Evolutionary conservation across 768 basidiomycete species (phyloP), one percentile per base, ranked within the genome.

Genomic region (Russula abietina): DNA sequence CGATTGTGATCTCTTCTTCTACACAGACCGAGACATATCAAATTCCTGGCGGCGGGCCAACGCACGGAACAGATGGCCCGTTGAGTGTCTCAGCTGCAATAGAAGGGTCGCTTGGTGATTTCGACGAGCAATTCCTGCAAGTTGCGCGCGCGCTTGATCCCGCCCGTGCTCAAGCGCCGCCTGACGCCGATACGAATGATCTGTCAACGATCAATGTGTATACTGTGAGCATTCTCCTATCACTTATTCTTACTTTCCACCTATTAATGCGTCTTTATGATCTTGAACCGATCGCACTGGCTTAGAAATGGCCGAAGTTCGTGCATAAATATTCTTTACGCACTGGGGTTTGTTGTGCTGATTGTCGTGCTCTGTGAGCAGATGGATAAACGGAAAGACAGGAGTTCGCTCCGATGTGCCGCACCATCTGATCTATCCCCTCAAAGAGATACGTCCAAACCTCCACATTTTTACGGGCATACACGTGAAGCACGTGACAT

Each of bases 361-460:
- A 55, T 28, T n/a, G 45, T 10, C 7, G 8, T 52, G 7, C 14
- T 36, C 12, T 24, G n/a, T 65, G 52, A 46, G 10, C 45, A 89
- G 86, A 67, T 88, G 82, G 68, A 75, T 88, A 19, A 75, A 82
- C 61, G 71, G 68, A 2, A 70, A 72, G 19, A 82, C 78, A 2
- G 86, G 86, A 28, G 75, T 66, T 49, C 80, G 86, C 24, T 85
- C 84, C 0, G 85, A 87, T 67, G 68, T 79, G 0, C 76, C 86
- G 7, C 79, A 78, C 19, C 36, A 71, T 52, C 75, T 74, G 59
- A 53, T 80, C 2, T 80, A 78, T 53, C 65, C 65, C 1, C 57
- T 66, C 33, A 73, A 74, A 14, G 69, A 73, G 7, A 63, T 62
- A 0, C 59, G 71, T 6, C 68, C 68, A 16, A 77, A 77, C 61